Percentiles rank a stretch among this genome's conserved stretches.
Evolutionary conservation across 345 rosid genomes (phyloP).

Genomic region (Citrus maxima): DNA sequence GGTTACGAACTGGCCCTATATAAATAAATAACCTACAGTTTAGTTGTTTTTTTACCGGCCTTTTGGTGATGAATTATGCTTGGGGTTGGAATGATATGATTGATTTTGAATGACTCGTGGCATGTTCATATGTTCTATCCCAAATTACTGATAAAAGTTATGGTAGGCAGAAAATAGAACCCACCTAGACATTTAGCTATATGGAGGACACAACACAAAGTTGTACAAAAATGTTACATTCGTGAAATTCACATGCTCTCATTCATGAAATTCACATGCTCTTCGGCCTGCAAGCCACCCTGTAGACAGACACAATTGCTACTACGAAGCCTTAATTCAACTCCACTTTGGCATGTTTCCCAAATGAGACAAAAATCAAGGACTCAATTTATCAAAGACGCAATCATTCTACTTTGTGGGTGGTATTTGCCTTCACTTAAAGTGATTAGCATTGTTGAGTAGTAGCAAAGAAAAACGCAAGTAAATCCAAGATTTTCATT

Average conservation of each 20-base stretch:
- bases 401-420: neutral
- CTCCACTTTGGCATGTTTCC: neutral
- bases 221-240: neutral
- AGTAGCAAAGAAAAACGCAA: neutral
- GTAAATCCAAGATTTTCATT: neutral
- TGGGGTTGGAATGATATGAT: no score
- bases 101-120: neutral
- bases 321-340: neutral
- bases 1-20: neutral
- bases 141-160: neutral
- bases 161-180: neutral
- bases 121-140: neutral
- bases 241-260: neutral
- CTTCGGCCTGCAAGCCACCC: neutral
- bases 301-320: neutral
- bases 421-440: neutral
- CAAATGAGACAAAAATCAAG: neutral
- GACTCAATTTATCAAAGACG: neutral
- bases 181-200: neutral
- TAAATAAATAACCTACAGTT: neutral
- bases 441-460: neutral
- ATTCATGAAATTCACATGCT: neutral
- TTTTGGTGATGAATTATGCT: neutral
- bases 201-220: neutral
- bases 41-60: neutral